phyloP scores from a whole-genome alignment of 257 asterid genomes.

The Paulownia fortunei region DNA sequence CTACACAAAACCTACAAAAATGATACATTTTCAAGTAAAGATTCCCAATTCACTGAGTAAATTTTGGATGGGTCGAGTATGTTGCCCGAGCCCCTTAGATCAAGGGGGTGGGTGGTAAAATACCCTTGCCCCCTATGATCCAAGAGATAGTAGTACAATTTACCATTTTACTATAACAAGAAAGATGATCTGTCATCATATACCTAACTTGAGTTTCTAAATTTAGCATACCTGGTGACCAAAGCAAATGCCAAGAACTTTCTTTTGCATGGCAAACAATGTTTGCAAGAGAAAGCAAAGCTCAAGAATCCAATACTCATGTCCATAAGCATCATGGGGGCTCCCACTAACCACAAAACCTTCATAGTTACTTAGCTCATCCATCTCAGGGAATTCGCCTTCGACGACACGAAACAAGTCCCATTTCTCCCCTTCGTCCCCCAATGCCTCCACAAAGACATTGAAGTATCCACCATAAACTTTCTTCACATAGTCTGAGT shows the following conservation, averaged over 20 bases:
- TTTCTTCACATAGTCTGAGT: slow-evolving; percentile 68
- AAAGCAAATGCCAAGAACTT: slow-evolving; percentile 78
- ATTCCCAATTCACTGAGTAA: not conserved
- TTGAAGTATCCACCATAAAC: slow-evolving; percentile 63
- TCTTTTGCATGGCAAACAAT: slow-evolving; percentile 59
- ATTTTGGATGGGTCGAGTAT: not conserved
- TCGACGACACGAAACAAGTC: slow-evolving; percentile 64
- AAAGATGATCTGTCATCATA: no score
- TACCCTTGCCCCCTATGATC: no score
- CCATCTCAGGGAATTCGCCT: slow-evolving; percentile 57
- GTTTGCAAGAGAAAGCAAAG: slow-evolving; percentile 60
- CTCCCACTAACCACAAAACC: slow-evolving; percentile 79
- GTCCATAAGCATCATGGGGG: slow-evolving; percentile 68
- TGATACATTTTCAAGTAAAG: not conserved
- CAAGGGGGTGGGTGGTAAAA: no score
- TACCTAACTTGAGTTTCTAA: no score
- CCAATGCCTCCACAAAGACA: slow-evolving; percentile 60
- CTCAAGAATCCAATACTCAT: slow-evolving; percentile 60
- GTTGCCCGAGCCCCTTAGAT: no score
- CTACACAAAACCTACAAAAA: slow-evolving; percentile 59
- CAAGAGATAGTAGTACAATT: no score
- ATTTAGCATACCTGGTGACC: slow-evolving; percentile 62
- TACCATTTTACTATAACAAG: not conserved
- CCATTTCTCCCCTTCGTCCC: slow-evolving; percentile 68
- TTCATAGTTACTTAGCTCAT: slow-evolving; percentile 51